Conservation (phyloP, 805 yeast species). For the Ogataea populi-albae region DNA sequence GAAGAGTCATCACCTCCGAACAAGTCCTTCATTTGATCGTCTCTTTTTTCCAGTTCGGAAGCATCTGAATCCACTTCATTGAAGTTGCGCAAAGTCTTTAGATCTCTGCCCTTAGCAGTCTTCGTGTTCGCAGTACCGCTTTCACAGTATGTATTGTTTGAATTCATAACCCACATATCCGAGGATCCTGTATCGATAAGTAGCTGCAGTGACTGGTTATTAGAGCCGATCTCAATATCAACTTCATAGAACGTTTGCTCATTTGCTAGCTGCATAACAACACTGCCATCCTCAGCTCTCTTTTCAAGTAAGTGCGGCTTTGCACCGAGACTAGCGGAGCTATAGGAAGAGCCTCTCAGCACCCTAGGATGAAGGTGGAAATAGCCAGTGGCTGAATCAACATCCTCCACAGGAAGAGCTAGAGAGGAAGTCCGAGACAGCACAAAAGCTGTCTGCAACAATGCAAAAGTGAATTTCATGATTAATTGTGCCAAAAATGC, state of each 20-base stretch:
- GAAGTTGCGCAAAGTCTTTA: conserved; percentile 3
- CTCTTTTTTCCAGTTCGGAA: no score
- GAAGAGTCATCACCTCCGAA: no score
- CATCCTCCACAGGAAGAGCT: no score
- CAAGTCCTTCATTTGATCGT: no score
- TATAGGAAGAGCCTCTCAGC: conserved; percentile 17
- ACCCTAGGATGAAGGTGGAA: conserved; percentile 22
- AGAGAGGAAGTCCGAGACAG: no score
- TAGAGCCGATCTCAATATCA: conserved; percentile 52
- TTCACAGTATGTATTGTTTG: conserved; percentile 46
- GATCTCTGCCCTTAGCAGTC: conserved; percentile 5
- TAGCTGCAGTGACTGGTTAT: conserved; percentile 51
- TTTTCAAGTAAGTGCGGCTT: conserved; percentile 23
- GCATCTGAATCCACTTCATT: conserved; percentile 1
- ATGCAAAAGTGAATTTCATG: no score
- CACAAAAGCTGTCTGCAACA: no score
- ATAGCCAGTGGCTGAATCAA: conserved; percentile 4
- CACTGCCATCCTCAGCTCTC: conserved; percentile 26
- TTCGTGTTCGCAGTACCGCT: conserved; percentile 5
- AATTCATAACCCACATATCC: conserved; percentile 62
- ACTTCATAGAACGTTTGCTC: conserved; percentile 44
- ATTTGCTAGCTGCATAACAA: conserved; percentile 36
- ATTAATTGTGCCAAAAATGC: no score
- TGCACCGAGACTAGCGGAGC: conserved; percentile 11
- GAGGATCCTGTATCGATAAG: conserved; percentile 76